phyloP scores from a whole-genome alignment of 2,329 filamentous ascomycete genomes.

The Fonsecaea monophora region DNA sequence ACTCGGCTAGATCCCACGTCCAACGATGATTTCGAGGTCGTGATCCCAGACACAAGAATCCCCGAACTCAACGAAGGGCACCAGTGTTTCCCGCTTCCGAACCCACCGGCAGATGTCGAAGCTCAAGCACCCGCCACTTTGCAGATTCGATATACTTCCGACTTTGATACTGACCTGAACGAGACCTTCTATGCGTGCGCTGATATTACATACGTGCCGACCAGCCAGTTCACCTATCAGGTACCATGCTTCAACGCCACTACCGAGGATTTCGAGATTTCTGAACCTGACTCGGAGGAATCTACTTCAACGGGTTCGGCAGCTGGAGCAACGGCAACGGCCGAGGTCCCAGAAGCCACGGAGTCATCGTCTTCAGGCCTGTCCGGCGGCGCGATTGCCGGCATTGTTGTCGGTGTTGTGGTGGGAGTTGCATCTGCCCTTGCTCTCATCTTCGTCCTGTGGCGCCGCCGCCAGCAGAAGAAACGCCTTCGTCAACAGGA shows the following conservation, averaged over 20 bases:
- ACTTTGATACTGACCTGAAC: slow-evolving; percentile 51
- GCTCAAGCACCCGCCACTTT: slow-evolving; percentile 55
- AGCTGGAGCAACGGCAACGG: slow-evolving; percentile 40
- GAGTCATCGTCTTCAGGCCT: slow-evolving; percentile 41
- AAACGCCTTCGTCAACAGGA: slow-evolving; percentile 32
- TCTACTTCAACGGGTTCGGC: slow-evolving; percentile 24
- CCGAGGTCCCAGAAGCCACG: slow-evolving; percentile 33
- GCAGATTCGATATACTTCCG: slow-evolving; percentile 53
- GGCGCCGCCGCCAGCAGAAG: slow-evolving; percentile 31
- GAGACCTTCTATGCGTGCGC: slow-evolving; percentile 57
- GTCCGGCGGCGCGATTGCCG: slow-evolving; percentile 52
- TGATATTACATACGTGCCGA: slow-evolving; percentile 54
- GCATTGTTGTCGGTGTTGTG: slow-evolving; percentile 45
- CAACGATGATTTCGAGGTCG: slow-evolving; percentile 50
- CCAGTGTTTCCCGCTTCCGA: slow-evolving; percentile 53
- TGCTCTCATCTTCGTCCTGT: slow-evolving; percentile 26
- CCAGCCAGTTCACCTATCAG: slow-evolving; percentile 49
- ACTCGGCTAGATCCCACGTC: slow-evolving; percentile 46
- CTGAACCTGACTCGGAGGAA: slow-evolving; percentile 23
- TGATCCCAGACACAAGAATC: slow-evolving; percentile 45
- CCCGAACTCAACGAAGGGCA: slow-evolving; percentile 53
- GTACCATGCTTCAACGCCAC: slow-evolving; percentile 59
- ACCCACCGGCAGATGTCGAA: slow-evolving; percentile 43
- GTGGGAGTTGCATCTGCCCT: slow-evolving; percentile 24
- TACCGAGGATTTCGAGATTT: slow-evolving; percentile 44